Conservation (phyloP, 371 early-diverging fungal species). For the Funneliformis caledonium region DNA sequence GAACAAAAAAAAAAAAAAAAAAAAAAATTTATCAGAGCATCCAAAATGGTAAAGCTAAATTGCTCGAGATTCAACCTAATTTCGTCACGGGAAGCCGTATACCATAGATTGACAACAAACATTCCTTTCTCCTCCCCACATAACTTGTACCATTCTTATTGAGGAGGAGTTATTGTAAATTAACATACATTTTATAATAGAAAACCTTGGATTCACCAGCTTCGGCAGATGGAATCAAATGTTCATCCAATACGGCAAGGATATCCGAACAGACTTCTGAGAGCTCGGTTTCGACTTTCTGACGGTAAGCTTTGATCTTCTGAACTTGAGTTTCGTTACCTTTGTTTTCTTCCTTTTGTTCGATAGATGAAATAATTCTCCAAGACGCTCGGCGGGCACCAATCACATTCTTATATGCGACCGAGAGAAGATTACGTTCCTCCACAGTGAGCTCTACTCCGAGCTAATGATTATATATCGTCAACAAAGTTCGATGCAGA, state of each 20-base stretch:
- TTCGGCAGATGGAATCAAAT: constrained; percentile 71
- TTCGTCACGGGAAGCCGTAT: no score
- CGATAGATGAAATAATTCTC: constrained; percentile 94
- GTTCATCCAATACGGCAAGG: constrained; percentile 74
- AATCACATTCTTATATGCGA: constrained; percentile 98
- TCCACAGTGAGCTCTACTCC: constrained; percentile 79
- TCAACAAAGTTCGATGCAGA: not conserved
- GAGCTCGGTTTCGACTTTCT: constrained; percentile 80
- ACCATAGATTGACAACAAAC: no score
- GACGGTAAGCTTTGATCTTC: constrained; percentile 76
- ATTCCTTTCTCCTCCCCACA: no score
- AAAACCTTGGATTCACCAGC: constrained; percentile 85
- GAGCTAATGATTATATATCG: constrained; percentile 46
- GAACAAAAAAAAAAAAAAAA: not conserved
- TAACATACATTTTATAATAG: constrained; percentile 87
- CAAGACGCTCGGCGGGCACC: constrained; percentile 97
- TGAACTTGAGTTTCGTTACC: constrained; percentile 68
- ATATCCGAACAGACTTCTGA: constrained; percentile 82
- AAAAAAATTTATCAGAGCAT: not conserved
- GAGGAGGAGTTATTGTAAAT: not conserved
- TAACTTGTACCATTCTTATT: not conserved
- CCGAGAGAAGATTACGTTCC: constrained; percentile 94
- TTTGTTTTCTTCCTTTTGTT: constrained; percentile 87
- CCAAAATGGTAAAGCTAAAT: no score
- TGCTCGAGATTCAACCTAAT: no score